Percentiles rank a stretch among this genome's conserved stretches.
phyloP scores from a whole-genome alignment of 768 basidiomycete genomes.

The Phlebiopsis flavidoalba region DNA sequence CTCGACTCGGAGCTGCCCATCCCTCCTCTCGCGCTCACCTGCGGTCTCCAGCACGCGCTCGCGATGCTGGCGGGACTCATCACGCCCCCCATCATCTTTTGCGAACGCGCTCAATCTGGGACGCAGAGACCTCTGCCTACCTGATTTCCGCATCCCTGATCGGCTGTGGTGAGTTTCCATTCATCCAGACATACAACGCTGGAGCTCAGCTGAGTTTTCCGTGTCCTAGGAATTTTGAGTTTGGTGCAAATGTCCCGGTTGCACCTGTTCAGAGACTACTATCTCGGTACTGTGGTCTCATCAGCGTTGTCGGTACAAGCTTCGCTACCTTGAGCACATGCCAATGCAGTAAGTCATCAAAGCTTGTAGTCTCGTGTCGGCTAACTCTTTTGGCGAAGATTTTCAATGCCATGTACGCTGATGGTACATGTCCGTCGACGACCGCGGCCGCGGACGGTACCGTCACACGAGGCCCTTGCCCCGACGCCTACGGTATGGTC shows the following conservation, averaged over 20 bases:
- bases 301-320: slow-evolving; percentile 78
- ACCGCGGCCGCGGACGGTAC: slow-evolving; percentile 55
- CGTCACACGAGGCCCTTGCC: slow-evolving; percentile 55
- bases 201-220: not conserved
- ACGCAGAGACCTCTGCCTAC: slow-evolving; percentile 57
- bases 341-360: slow-evolving; percentile 45
- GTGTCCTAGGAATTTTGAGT: slow-evolving; percentile 56
- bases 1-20: slow-evolving; percentile 70
- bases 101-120: slow-evolving; percentile 57
- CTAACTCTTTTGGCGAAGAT: slow-evolving; percentile 37
- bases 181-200: not conserved
- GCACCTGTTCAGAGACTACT: slow-evolving; percentile 55
- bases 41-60: slow-evolving; percentile 71
- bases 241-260: slow-evolving; percentile 75
- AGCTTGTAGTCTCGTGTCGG: not conserved
- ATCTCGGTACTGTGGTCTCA: slow-evolving; percentile 75
- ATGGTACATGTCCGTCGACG: slow-evolving; percentile 70
- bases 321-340: slow-evolving; percentile 76
- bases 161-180: slow-evolving; percentile 47
- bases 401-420: slow-evolving; percentile 70
- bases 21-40: slow-evolving; percentile 58
- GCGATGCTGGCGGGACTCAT: slow-evolving; percentile 83
- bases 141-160: slow-evolving; percentile 81
- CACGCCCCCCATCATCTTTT: slow-evolving; percentile 80
- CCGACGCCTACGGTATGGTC: slow-evolving; percentile 76